phyloP scores from a whole-genome alignment of 768 basidiomycete genomes.

The Cantharellus cinnabarinus region DNA sequence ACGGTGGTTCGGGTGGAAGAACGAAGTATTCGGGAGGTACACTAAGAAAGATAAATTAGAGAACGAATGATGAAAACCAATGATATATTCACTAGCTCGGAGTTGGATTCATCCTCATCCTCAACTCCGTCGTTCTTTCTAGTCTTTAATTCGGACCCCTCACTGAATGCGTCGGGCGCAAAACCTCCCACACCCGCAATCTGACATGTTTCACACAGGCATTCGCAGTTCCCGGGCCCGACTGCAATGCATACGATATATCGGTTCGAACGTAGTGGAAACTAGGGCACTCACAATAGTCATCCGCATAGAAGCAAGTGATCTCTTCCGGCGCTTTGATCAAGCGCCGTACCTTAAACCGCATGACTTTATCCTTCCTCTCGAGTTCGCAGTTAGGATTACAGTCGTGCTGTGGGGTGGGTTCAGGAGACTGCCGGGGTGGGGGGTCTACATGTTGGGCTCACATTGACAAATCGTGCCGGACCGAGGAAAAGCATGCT shows the following conservation, averaged over 20 bases:
- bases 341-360: conserved; percentile 61
- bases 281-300: conserved; percentile 47
- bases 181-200: conserved; percentile 57
- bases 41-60: too few species aligned
- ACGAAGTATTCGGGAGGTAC: too few species aligned
- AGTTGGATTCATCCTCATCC: conserved; percentile 27
- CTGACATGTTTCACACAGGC: conserved; percentile 77
- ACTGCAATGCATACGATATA: conserved; percentile 21
- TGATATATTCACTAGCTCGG: conserved; percentile 13
- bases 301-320: conserved; percentile 78
- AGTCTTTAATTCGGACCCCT: background rate
- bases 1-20: too few species aligned
- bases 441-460: conserved; percentile 13
- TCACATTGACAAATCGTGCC: conserved; percentile 80
- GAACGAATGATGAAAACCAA: too few species aligned
- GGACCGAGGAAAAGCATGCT: conserved; percentile 81
- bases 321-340: conserved; percentile 72
- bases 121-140: conserved; percentile 22
- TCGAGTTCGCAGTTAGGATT: conserved; percentile 78
- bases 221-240: conserved; percentile 48
- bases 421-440: conserved; percentile 1
- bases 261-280: conserved; percentile 1
- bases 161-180: conserved; percentile 15
- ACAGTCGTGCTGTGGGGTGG: conserved; percentile 47
- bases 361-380: conserved; percentile 75